Base-by-base conservation (phyloP, 768 basidiomycete species). In the Boletales sp. region DNA sequence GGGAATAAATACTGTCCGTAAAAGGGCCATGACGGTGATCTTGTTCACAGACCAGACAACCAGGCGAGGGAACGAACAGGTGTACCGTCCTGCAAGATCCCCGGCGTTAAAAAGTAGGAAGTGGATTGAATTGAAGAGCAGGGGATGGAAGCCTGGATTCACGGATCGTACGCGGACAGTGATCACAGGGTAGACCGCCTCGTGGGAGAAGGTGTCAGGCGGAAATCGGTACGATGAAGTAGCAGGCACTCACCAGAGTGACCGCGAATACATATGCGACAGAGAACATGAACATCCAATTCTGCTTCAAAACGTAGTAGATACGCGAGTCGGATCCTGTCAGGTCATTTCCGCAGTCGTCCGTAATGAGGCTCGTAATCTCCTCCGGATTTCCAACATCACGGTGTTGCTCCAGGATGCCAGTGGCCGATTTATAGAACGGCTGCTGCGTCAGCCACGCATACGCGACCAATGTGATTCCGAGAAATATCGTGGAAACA, bases 141-240 rank as follows among this genome's bases (percentile, higher is more conserved):
- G 72, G 0, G 91, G 90, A 56, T 93, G 89, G 36, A 77, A 80
- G 21, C 66, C 62, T 3, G 80, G 76, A 53, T 84, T 84, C 13
- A 80, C 81, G 3, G 94, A 80, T 34, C 69, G 66, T 45, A 97
- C 81, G 0, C 85, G 86, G 4, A 84, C 79, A 3, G 94, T 94
- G 54, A 93, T 86, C 0, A 93, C 80, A 5, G 94, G 94, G 69
- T 81, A 95, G 41, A 94, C 85, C 29, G 92, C 79, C 93, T 95
- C 40, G 29, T 50, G 35, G 19, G 50, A 45, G 42, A 45, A 5
- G 5, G 19, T 19, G 36, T 55, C 43, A 57, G 35, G 47, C 41
- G 50, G 42, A 45, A 37, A 40, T 2, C 21, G 24, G 35, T 4
- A 48, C 34, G 11, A 47, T 11, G 9, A 34, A 6, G 27, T 19